These are phyloP conservation scores for Hericium rajendrae DNA, from an alignment of 768 basidiomycete species.

Conservation along the genomic window DNA sequence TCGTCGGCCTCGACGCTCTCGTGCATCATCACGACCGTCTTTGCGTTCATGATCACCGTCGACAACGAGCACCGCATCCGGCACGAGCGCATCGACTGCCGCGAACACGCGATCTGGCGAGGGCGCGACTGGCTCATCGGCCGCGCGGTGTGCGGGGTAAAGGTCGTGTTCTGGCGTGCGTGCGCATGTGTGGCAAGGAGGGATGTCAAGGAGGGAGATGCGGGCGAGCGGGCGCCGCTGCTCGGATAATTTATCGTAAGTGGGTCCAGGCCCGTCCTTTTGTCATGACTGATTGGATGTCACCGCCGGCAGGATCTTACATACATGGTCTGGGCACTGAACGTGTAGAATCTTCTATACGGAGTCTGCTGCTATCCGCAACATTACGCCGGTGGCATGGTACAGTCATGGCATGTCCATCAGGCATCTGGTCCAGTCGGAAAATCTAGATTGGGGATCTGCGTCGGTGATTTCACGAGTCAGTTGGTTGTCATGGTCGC, in stretches of 20 bases:
- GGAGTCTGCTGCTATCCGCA: too few species aligned
- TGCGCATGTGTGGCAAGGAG: background rate
- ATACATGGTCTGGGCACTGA: too few species aligned
- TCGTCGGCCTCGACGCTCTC: slow-evolving; percentile 67
- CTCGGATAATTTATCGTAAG: background rate
- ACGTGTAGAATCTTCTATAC: too few species aligned
- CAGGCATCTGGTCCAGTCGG: too few species aligned
- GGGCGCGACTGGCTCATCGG: slow-evolving; percentile 7
- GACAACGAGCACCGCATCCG: slow-evolving; percentile 61
- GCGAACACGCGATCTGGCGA: slow-evolving; percentile 25
- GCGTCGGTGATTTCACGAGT: too few species aligned
- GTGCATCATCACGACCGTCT: slow-evolving; percentile 51
- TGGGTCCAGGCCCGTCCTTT: too few species aligned
- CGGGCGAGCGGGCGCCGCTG: background rate
- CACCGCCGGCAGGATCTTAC: too few species aligned
- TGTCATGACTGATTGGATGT: too few species aligned
- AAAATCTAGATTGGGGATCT: too few species aligned
- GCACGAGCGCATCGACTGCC: slow-evolving; percentile 45
- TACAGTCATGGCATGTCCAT: too few species aligned
- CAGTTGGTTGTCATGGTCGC: too few species aligned
- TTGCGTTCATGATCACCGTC: slow-evolving; percentile 52
- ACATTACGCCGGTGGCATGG: too few species aligned
- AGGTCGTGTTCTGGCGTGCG: background rate
- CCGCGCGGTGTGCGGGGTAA: background rate
- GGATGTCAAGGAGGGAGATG: background rate